Base-by-base conservation (phyloP, 352 stramenopile species). In the Pythium myriotylum region DNA sequence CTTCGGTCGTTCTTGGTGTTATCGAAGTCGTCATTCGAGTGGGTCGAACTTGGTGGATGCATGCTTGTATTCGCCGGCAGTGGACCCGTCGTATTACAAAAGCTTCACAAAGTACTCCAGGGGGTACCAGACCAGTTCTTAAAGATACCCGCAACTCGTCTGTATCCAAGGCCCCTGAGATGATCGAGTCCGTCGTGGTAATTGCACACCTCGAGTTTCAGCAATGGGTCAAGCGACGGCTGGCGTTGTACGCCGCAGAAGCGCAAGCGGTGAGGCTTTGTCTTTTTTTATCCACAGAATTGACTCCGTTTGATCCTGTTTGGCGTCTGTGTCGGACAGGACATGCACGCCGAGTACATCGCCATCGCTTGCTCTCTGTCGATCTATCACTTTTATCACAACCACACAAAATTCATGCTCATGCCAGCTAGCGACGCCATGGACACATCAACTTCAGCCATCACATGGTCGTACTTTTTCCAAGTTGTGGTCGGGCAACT, bases 291-390 rank as follows among this genome's bases (percentile, higher is more conserved):
- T 29, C n/a, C n/a, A n/a, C n/a, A n/a, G n/a, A n/a, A n/a, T n/a
- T n/a, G n/a, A n/a, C n/a, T n/a, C n/a, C n/a, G n/a, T n/a, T n/a
- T n/a, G n/a, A n/a, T n/a, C n/a, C n/a, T n/a, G n/a, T n/a, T n/a
- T n/a, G n/a, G n/a, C n/a, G n/a, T n/a, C n/a, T n/a, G n/a, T n/a
- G n/a, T n/a, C n/a, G 29, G 5, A 10, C 29, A 60, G 41, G 73
- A 79, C 35, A 84, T 84, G 73, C 79, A 77, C 29, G 70, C 75
- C 19, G 75, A 84, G 57, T 84, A 84, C 40, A 75, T 84, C 26
- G 70, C 73, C 0, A 81, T 84, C 32, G 73, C 64, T 0, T 84
- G 73, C 48, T 81, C 76, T 3, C 58, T 76, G 52, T 79, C 60
- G 3, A 73, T 76, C 9, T 45, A 79, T 2, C 73, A 74, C 29